Evolutionary conservation across 2,329 filamentous ascomycete species (phyloP).

Genomic region (Hypoxylon sp.): DNA sequence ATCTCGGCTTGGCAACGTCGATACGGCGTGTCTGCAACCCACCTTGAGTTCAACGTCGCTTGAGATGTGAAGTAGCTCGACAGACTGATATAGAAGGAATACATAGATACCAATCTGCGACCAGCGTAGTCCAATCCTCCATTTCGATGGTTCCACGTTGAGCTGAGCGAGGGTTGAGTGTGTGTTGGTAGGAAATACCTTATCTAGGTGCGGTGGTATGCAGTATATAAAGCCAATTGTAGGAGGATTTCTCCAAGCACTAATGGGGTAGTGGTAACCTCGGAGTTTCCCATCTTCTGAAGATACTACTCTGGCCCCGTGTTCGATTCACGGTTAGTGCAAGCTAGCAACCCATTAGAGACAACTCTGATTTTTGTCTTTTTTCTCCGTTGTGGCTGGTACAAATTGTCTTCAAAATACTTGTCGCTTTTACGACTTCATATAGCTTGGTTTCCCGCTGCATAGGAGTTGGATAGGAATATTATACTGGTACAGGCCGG

Average conservation of each 20-base stretch:
- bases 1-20: background rate
- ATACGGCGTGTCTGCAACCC: conserved; percentile 19
- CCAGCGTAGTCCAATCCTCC: background rate
- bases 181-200: background rate
- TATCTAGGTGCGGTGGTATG: too few relatives aligned
- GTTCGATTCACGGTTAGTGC: conserved; percentile 39
- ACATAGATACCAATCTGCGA: background rate
- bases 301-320: conserved; percentile 37
- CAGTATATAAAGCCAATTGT: conserved; percentile 1
- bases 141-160: background rate
- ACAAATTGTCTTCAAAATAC: background rate
- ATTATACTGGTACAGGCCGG: too few relatives aligned
- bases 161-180: background rate
- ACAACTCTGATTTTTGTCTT: conserved; percentile 13
- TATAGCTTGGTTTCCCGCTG: background rate
- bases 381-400: background rate
- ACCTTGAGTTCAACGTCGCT: background rate
- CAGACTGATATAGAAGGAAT: too few relatives aligned
- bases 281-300: conserved; percentile 35
- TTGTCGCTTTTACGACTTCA: background rate
- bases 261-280: conserved; percentile 39
- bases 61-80: background rate
- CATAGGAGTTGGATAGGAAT: too few relatives aligned
- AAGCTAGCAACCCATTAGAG: conserved; percentile 29
- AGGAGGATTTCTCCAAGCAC: conserved; percentile 4